Conservation (phyloP, 768 basidiomycete genomes). For the Coprinellus micaceus region DNA sequence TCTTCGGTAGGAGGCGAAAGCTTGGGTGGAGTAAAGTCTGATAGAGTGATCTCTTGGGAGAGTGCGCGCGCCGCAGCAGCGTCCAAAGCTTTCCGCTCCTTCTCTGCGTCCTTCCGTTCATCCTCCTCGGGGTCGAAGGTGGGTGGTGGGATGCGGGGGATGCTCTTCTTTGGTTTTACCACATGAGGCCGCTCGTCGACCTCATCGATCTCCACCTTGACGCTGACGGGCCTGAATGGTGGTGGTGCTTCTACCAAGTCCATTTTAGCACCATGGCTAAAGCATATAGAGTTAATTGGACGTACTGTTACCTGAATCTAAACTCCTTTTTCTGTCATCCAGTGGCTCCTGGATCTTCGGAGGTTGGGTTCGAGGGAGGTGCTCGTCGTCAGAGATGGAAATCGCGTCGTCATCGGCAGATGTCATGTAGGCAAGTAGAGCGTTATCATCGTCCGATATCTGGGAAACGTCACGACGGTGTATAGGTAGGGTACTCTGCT, state of each 20-base stretch:
- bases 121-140: constrained; percentile 38
- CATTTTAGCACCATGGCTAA: not conserved
- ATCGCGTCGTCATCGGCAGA: constrained; percentile 17
- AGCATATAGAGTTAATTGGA: not conserved
- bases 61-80: constrained; percentile 70
- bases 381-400: not conserved
- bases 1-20: constrained; percentile 26
- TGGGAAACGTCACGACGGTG: constrained; percentile 12
- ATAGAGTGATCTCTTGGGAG: constrained; percentile 44
- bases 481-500: not conserved
- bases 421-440: constrained; percentile 38
- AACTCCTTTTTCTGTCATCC: no score
- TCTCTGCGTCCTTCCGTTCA: constrained; percentile 30
- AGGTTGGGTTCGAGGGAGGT: not conserved
- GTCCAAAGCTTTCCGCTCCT: constrained; percentile 53
- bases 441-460: constrained; percentile 29
- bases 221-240: not conserved
- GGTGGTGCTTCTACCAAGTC: not conserved
- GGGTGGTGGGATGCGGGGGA: constrained; percentile 33
- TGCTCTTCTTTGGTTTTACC: not conserved
- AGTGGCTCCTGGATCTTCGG: not conserved
- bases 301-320: not conserved
- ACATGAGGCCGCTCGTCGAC: not conserved
- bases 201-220: not conserved
- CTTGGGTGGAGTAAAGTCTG: not conserved